Base-by-base conservation (phyloP, 352 stramenopile species). In the Globisporangium okanoganense region DNA sequence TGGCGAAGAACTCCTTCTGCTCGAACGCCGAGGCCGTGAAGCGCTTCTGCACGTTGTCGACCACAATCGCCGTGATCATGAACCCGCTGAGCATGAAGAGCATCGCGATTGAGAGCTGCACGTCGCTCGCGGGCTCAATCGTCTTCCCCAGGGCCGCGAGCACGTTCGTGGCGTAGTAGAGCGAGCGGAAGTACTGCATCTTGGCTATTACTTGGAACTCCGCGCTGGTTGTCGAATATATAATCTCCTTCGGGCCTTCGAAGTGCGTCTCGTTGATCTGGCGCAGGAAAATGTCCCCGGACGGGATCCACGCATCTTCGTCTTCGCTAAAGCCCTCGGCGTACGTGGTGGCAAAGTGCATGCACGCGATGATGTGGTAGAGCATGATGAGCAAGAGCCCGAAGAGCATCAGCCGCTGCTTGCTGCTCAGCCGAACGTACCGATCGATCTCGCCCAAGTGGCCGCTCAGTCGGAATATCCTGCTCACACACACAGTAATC, bases 1-100 rank as follows among this genome's bases (percentile, higher is more conserved):
- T 71, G 2, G 69, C 67, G n/a, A 74, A 69, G 45, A 82, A 82
- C 44, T 78, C 56, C 44, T 79, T 82, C 40, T 82, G 68, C 40
- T 82, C 73, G 24, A 68, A 62, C 5, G 73, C 73, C 0, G 70
- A 78, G 1, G 73, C 71, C 2, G 73, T 78, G 44, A 82, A 75
- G 12, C 69, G 71, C 56, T 82, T 82, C 18, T 82, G 73, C 1
- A 82, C 73, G 3, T 71, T 73, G 53, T 82, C 73, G 10, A 82
- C 65, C 29, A 82, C 66, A 10, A 77, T 64, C 0, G 70, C 70
- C 3, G 73, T 82, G 24, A 76, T 68, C n/a, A 75, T 43, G 48
- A 82, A 77, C 3, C 73, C 73, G 36, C 68, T 70, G 22, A 82
- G 48, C 73, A 82, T 77, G 65, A 82, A 68, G 4, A 67, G 22